Evolutionary conservation across 164 flowering plant genomes (phyloP).

Genomic region (Macadamia tetraphylla): DNA sequence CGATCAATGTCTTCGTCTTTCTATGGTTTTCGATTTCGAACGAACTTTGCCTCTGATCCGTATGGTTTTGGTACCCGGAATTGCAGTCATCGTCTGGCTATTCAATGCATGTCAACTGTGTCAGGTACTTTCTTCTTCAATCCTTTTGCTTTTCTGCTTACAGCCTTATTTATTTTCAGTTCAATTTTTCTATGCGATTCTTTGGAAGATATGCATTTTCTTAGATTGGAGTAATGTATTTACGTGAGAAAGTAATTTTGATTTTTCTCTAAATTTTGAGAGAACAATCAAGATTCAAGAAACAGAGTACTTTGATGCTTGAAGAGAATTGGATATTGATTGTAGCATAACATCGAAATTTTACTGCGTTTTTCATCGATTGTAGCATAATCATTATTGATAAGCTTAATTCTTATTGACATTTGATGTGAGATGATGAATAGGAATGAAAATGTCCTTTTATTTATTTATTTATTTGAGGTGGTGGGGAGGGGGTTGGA

Average conservation of each 20-base stretch:
- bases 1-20: conserved; percentile 12
- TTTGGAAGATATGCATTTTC: background rate
- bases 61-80: conserved; percentile 10
- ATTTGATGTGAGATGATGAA: too few species aligned
- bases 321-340: background rate
- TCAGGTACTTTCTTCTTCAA: conserved; percentile 15
- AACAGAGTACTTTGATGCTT: background rate
- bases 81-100: conserved; percentile 20
- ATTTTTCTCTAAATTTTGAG: background rate
- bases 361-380: background rate
- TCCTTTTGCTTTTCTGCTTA: background rate
- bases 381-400: background rate
- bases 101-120: conserved; percentile 32
- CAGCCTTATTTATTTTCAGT: background rate
- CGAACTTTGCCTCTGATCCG: conserved; percentile 11
- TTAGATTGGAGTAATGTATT: background rate
- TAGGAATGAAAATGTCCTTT: background rate
- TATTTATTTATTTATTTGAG: too few species aligned
- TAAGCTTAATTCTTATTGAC: too few species aligned
- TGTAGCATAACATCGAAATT: background rate
- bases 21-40: conserved; percentile 13
- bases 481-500: background rate
- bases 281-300: too few species aligned
- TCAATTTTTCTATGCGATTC: background rate
- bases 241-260: background rate